phyloP scores from a whole-genome alignment of 2,329 filamentous ascomycete genomes.

The Exophiala aquamarina region DNA sequence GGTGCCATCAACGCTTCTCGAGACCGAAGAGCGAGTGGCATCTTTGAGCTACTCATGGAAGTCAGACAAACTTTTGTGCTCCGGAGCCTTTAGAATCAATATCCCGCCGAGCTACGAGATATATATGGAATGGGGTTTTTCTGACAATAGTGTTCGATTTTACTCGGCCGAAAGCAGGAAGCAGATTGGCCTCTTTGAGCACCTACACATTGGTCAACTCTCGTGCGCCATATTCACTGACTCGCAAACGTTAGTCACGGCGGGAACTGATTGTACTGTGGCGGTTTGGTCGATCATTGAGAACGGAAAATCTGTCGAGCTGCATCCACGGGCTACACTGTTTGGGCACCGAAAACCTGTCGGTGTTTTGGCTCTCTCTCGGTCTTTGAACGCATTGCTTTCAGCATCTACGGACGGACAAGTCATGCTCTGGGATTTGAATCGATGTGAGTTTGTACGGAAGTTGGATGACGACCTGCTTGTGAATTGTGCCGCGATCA shows the following conservation, averaged over 20 bases:
- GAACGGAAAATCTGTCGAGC: slow-evolving; percentile 69
- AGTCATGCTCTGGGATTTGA: slow-evolving; percentile 90
- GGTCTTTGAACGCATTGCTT: slow-evolving; percentile 83
- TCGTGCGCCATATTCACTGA: slow-evolving; percentile 83
- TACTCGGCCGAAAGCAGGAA: slow-evolving; percentile 81
- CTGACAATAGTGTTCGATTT: slow-evolving; percentile 89
- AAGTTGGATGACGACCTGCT: slow-evolving; percentile 62
- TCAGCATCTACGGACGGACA: slow-evolving; percentile 80
- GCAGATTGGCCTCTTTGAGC: slow-evolving; percentile 85
- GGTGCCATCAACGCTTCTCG: slow-evolving; percentile 66
- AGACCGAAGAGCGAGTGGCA: slow-evolving; percentile 75
- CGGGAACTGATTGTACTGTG: slow-evolving; percentile 87
- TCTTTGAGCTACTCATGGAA: slow-evolving; percentile 77
- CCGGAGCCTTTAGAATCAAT: slow-evolving; percentile 80
- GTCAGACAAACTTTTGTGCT: slow-evolving; percentile 78
- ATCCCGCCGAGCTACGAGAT: slow-evolving; percentile 84
- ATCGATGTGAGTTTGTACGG: slow-evolving; percentile 81
- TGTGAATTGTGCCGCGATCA: slow-evolving; percentile 72
- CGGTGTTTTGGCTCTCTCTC: slow-evolving; percentile 77
- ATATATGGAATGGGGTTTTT: slow-evolving; percentile 94
- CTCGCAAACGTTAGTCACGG: slow-evolving; percentile 85
- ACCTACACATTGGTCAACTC: slow-evolving; percentile 87
- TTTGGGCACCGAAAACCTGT: slow-evolving; percentile 90
- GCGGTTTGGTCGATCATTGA: slow-evolving; percentile 74
- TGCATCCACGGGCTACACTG: slow-evolving; percentile 74